Conservation (phyloP, 495 filamentous ascomycete genomes). For the Aspergillus campestris region DNA sequence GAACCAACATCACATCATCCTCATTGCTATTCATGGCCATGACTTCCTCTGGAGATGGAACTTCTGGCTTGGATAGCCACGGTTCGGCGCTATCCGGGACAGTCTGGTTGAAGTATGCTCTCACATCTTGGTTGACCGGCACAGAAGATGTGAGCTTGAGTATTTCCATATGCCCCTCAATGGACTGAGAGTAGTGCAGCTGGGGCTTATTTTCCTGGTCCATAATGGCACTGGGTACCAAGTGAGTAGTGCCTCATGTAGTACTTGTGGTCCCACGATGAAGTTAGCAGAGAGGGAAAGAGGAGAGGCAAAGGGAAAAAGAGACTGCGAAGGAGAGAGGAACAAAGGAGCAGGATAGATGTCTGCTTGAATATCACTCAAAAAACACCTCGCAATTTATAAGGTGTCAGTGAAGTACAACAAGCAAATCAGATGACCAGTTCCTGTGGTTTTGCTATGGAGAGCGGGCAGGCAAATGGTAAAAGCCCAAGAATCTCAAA, state of each 20-base stretch:
- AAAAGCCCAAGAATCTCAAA: too few relatives aligned
- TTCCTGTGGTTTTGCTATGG: too few relatives aligned
- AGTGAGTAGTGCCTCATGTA: neutral
- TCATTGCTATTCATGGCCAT: constrained; percentile 19
- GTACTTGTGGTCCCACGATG: too few relatives aligned
- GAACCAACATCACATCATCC: constrained; percentile 18
- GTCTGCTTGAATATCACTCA: too few relatives aligned
- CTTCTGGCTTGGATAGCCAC: constrained; percentile 37
- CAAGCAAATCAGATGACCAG: too few relatives aligned
- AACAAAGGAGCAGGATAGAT: too few relatives aligned
- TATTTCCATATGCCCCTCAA: neutral
- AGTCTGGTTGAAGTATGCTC: constrained; percentile 23
- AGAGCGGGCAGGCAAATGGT: too few relatives aligned
- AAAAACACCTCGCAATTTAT: too few relatives aligned
- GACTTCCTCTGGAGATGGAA: constrained; percentile 40
- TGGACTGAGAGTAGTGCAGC: neutral
- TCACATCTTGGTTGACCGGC: constrained; percentile 21
- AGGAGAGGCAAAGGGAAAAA: neutral
- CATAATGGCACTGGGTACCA: neutral
- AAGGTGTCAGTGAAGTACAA: too few relatives aligned
- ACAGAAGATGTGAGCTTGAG: neutral
- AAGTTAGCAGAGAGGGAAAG: neutral
- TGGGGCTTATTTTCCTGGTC: neutral
- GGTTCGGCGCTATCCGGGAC: constrained; percentile 10
- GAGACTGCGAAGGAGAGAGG: neutral